Evolutionary conservation across 352 stramenopile species (phyloP).

Genomic region (Globisporangium paroecandrum): DNA sequence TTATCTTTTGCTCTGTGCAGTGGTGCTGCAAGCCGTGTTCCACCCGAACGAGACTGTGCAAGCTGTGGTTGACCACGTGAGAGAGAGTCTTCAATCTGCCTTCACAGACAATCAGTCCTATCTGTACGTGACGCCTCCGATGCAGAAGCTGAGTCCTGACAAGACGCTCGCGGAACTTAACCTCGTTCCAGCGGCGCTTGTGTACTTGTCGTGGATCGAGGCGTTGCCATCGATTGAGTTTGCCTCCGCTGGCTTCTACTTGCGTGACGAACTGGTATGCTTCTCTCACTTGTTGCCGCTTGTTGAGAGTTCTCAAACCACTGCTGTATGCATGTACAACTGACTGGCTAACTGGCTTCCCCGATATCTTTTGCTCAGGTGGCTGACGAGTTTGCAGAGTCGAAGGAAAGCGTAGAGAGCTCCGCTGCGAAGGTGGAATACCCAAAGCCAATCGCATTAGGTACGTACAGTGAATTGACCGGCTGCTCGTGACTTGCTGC

Average conservation of each 20-base stretch:
- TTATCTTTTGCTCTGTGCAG: conserved; percentile 21
- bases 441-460: conserved; percentile 41
- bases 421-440: conserved; percentile 30
- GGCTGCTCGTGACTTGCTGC: background rate
- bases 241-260: conserved; percentile 41
- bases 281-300: background rate
- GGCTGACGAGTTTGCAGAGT: conserved; percentile 29
- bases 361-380: conserved; percentile 19
- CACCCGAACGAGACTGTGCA: conserved; percentile 76
- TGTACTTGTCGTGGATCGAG: conserved; percentile 73
- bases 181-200: conserved; percentile 72
- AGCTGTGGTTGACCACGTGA: conserved; percentile 67
- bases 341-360: background rate
- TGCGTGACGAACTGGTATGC: conserved; percentile 54
- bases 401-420: conserved; percentile 31
- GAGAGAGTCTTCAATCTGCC: conserved; percentile 35
- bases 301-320: background rate
- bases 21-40: conserved; percentile 77
- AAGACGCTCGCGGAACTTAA: conserved; percentile 69
- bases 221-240: conserved; percentile 18
- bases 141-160: conserved; percentile 47
- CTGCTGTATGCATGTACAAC: background rate
- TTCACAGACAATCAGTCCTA: conserved; percentile 44
- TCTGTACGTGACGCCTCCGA: conserved; percentile 77
- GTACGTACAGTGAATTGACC: background rate